Percentiles rank a stretch among this genome's conserved stretches.
Conservation (phyloP, 2,329 filamentous ascomycete genomes). For the Pyrenochaeta sp. region DNA sequence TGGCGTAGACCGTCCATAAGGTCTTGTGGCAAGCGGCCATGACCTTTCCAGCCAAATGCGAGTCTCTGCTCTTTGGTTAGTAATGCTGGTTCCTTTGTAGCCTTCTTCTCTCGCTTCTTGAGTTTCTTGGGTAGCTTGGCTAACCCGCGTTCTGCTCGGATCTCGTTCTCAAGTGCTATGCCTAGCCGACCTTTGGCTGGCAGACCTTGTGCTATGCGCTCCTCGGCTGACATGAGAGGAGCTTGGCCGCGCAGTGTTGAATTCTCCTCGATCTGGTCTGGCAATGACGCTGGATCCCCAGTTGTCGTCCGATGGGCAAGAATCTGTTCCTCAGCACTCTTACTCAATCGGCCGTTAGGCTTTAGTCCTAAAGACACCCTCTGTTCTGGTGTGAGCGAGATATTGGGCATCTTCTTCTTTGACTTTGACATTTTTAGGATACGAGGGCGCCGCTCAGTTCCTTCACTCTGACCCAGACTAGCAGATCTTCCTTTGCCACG, state of each 20-base stretch:
- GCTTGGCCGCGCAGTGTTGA: conserved; percentile 6
- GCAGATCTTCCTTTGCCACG: neutral
- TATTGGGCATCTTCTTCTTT: conserved; percentile 1
- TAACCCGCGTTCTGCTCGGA: conserved; percentile 34
- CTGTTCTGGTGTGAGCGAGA: conserved; percentile 36
- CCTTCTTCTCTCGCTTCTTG: conserved; percentile 25
- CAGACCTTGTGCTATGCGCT: conserved; percentile 35
- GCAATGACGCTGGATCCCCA: conserved; percentile 30
- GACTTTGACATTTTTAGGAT: neutral
- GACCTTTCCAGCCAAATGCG: conserved; percentile 31
- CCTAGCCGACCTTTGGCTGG: conserved; percentile 35
- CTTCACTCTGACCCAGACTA: neutral
- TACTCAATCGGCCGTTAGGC: conserved; percentile 33
- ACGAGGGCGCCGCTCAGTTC: neutral
- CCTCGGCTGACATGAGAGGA: conserved; percentile 38
- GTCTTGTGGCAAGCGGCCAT: conserved; percentile 33
- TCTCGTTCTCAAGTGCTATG: conserved; percentile 30
- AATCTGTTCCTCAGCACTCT: conserved; percentile 35
- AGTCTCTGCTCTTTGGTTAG: conserved; percentile 37
- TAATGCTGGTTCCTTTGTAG: conserved; percentile 25
- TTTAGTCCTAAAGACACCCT: conserved; percentile 33
- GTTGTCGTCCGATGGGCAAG: conserved; percentile 33
- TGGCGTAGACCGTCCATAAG: conserved; percentile 35
- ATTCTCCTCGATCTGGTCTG: conserved; percentile 24
- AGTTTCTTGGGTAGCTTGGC: conserved; percentile 16